Conservation (phyloP, 2,329 filamentous ascomycete species). For the Pyrenochaeta sp. region DNA sequence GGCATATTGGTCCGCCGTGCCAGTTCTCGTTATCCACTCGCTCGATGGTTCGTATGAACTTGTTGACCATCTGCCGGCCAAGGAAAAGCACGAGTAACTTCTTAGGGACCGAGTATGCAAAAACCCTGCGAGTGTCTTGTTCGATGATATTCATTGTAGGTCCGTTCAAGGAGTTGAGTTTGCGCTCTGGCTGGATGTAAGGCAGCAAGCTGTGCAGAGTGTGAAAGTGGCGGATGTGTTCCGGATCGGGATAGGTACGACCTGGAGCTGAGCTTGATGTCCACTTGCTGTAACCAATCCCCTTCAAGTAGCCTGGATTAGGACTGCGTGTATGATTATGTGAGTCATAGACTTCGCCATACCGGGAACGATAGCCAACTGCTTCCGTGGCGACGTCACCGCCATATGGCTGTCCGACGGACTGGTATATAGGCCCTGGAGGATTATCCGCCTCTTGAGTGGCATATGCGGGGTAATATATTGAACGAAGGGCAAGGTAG, state of each 20-base stretch:
- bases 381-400: not conserved
- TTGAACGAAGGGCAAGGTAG: slow-evolving; percentile 11
- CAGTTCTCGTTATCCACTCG: slow-evolving; percentile 18
- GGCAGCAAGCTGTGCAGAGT: slow-evolving; percentile 23
- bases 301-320: not conserved
- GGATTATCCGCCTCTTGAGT: not conserved
- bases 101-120: slow-evolving; percentile 22
- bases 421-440: not conserved
- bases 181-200: slow-evolving; percentile 23
- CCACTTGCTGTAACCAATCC: not conserved
- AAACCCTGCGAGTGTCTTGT: slow-evolving; percentile 1
- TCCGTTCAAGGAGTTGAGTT: slow-evolving; percentile 14
- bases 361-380: not conserved
- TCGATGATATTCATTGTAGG: slow-evolving; percentile 24
- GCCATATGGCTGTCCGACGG: not conserved
- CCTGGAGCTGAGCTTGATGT: not conserved
- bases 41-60: slow-evolving; percentile 21
- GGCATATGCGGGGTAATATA: slow-evolving; percentile 1
- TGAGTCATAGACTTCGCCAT: slow-evolving; percentile 1
- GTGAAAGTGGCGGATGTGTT: slow-evolving; percentile 28
- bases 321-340: not conserved
- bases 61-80: slow-evolving; percentile 20
- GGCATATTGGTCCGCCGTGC: slow-evolving; percentile 7
- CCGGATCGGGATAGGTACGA: slow-evolving; percentile 22
- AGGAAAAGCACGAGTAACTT: slow-evolving; percentile 31